Percentiles rank a stretch among this genome's conserved stretches.
Conservation (phyloP, 163 green algal genomes). For the Prototheca wickerhamii region DNA sequence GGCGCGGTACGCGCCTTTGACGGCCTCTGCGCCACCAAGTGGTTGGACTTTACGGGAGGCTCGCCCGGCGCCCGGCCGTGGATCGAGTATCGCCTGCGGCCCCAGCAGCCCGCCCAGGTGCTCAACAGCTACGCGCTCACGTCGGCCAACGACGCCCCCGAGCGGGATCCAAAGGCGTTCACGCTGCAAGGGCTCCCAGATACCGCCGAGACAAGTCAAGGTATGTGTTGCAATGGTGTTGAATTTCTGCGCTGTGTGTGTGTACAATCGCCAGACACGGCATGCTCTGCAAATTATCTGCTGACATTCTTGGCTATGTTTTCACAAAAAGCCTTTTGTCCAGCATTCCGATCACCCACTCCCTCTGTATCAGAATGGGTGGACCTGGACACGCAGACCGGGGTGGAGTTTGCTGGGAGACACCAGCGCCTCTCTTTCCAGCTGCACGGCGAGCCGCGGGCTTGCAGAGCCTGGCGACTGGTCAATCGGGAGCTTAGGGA, state of each 20-base stretch:
- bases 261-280: no score
- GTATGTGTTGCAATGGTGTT: background rate
- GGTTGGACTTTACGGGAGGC: slow-evolving; percentile 43
- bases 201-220: no score
- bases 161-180: slow-evolving; percentile 30
- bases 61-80: slow-evolving; percentile 10
- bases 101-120: background rate
- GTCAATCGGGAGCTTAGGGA: slow-evolving; percentile 12
- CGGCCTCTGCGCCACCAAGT: slow-evolving; percentile 31
- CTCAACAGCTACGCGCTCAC: slow-evolving; percentile 28
- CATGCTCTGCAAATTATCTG: no score
- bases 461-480: slow-evolving; percentile 13
- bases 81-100: slow-evolving; percentile 34
- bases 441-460: background rate
- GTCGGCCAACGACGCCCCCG: slow-evolving; percentile 33
- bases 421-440: slow-evolving; percentile 5
- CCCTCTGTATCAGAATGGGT: no score
- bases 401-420: slow-evolving; percentile 17
- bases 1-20: slow-evolving; percentile 21
- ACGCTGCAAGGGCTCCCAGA: slow-evolving; percentile 23
- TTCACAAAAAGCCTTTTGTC: no score
- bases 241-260: no score
- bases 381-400: slow-evolving; percentile 14
- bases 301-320: no score
- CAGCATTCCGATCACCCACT: no score